A percentile compares a stretch with the other conserved stretches of the same genome.
Conservation (phyloP, 179 eudicot species). For the Drosera spatulata region DNA sequence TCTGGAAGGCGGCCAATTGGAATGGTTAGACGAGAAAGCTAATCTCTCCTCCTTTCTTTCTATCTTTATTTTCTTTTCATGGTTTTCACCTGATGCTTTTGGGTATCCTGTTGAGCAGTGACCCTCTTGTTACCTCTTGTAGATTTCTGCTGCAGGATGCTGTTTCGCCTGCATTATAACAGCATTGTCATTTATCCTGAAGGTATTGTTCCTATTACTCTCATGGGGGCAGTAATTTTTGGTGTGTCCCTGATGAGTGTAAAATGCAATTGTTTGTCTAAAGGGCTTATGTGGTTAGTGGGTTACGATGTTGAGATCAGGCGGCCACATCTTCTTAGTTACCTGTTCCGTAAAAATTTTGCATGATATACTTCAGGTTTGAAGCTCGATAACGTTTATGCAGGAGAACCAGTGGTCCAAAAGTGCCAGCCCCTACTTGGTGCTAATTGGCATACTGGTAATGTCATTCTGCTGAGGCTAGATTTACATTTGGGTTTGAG, state of each 20-base stretch:
- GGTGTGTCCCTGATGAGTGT: neutral
- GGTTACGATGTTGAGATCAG: too few species aligned
- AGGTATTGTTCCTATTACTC: constrained; percentile 5
- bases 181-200: constrained; percentile 18
- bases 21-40: constrained; percentile 18
- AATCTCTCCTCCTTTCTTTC: neutral
- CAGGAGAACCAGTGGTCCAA: constrained; percentile 17
- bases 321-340: neutral
- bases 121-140: neutral
- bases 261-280: too few species aligned
- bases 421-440: constrained; percentile 18
- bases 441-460: constrained; percentile 23
- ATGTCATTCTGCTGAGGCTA: neutral
- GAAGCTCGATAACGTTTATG: neutral
- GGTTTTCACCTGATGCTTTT: neutral
- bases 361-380: neutral
- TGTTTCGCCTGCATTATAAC: constrained; percentile 15
- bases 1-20: constrained; percentile 37
- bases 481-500: too few species aligned
- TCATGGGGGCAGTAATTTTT: neutral
- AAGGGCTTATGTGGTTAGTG: too few species aligned
- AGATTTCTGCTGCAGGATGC: constrained; percentile 25
- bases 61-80: neutral
- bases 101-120: neutral
- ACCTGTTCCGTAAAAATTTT: neutral